These are phyloP conservation scores for Talaromyces sp. DNA, from an alignment of 2,329 filamentous ascomycete species.

Conservation along the genomic window DNA sequence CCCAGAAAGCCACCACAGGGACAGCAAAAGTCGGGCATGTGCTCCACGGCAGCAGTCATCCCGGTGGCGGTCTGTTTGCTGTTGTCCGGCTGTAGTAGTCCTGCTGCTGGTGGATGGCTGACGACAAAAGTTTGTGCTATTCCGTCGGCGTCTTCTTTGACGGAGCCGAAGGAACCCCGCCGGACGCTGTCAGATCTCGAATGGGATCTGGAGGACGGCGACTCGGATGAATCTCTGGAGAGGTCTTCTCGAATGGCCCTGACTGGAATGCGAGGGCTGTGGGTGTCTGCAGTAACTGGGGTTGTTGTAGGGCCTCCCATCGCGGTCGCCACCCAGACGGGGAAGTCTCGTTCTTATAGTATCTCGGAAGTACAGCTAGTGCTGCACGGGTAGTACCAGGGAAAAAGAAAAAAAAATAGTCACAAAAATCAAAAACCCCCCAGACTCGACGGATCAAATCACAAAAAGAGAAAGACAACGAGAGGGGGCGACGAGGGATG, in stretches of 20 bases:
- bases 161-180: constrained; percentile 38
- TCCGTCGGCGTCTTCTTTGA: constrained; percentile 40
- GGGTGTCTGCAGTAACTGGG: not conserved
- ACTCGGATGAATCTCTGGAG: constrained; percentile 7
- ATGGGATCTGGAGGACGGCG: constrained; percentile 21
- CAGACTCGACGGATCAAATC: not conserved
- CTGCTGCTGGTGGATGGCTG: constrained; percentile 27
- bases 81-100: constrained; percentile 17
- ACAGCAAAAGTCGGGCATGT: constrained; percentile 42
- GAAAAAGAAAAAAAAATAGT: not conserved
- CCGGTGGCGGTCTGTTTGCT: not conserved
- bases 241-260: not conserved
- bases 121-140: constrained; percentile 42
- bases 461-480: not conserved
- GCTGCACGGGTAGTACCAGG: not conserved
- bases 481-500: constrained; percentile 4
- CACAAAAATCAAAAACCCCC: not conserved
- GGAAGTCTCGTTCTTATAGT: not conserved
- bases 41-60: constrained; percentile 15
- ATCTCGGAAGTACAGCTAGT: not conserved
- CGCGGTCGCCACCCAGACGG: not conserved
- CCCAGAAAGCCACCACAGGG: constrained; percentile 41
- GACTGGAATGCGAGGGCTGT: not conserved
- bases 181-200: constrained; percentile 36
- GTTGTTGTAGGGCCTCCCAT: not conserved